phyloP scores from a whole-genome alignment of 2,329 filamentous ascomycete genomes.

The Diplodia seriata region DNA sequence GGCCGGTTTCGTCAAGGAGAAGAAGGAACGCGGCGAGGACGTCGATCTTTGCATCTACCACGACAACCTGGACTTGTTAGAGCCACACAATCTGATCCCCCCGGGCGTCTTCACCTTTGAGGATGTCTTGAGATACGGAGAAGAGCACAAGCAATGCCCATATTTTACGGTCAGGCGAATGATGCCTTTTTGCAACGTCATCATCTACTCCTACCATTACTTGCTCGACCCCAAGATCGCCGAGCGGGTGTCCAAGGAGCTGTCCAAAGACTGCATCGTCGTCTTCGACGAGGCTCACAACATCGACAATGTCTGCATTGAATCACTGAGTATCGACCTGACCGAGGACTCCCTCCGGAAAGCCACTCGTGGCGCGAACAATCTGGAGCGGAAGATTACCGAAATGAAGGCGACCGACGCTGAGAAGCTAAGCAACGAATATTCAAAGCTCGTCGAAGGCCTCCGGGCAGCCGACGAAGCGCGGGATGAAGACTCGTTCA shows the following conservation, averaged over 20 bases:
- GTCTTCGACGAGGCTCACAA: slow-evolving; percentile 99
- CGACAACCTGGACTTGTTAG: slow-evolving; percentile 94
- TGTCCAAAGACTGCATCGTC: slow-evolving; percentile 97
- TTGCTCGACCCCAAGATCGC: slow-evolving; percentile 97
- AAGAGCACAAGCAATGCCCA: slow-evolving; percentile 94
- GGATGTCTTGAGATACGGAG: slow-evolving; percentile 84
- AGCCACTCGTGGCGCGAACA: slow-evolving; percentile 87
- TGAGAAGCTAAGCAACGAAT: slow-evolving; percentile 92
- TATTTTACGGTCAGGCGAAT: slow-evolving; percentile 96
- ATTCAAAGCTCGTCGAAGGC: slow-evolving; percentile 92
- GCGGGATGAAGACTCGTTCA: slow-evolving; percentile 92
- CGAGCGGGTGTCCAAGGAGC: slow-evolving; percentile 89
- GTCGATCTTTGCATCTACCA: slow-evolving; percentile 96
- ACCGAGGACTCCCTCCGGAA: slow-evolving; percentile 93
- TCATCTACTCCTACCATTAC: slow-evolving; percentile 99
- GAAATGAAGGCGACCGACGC: slow-evolving; percentile 97
- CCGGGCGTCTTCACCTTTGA: slow-evolving; percentile 97
- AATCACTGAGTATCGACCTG: slow-evolving; percentile 93
- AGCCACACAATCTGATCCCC: slow-evolving; percentile 92
- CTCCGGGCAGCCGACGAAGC: slow-evolving; percentile 87
- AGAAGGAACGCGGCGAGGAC: slow-evolving; percentile 92
- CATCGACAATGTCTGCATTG: slow-evolving; percentile 99
- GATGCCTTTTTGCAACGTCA: slow-evolving; percentile 99
- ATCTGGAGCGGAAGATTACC: slow-evolving; percentile 86
- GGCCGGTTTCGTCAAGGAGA: slow-evolving; percentile 96